Evolutionary conservation across 371 early-diverging fungal genomes (phyloP).

Genomic region (Mucor sp.): DNA sequence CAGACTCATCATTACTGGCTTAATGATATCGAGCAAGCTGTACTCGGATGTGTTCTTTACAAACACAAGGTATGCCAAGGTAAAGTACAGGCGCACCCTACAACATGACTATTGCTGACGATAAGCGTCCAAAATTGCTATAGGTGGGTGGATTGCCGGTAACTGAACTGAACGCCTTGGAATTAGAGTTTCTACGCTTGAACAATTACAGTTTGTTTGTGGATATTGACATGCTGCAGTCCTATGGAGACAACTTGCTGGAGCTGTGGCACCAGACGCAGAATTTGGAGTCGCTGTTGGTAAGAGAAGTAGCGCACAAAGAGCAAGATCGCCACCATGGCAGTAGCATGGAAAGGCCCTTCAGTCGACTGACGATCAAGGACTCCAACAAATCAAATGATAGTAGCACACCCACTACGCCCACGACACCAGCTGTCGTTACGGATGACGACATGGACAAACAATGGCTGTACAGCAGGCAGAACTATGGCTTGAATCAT

Average conservation of each 20-base stretch:
- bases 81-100: constrained; percentile 19
- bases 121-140: constrained; percentile 18
- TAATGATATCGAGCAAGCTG: constrained; percentile 85
- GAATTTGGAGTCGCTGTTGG: constrained; percentile 17
- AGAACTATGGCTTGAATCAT: neutral
- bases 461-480: constrained; percentile 2
- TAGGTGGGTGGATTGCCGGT: constrained; percentile 80
- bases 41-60: constrained; percentile 91
- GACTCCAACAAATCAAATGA: neutral
- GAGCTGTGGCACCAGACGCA: constrained; percentile 54
- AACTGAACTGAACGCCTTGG: constrained; percentile 79
- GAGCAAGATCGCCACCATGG: constrained; percentile 1
- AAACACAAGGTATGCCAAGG: constrained; percentile 87
- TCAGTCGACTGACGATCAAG: constrained; percentile 13
- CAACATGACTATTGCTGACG: neutral
- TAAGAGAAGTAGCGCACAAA: constrained; percentile 1
- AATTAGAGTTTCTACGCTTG: constrained; percentile 75
- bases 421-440: neutral
- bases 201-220: constrained; percentile 78
- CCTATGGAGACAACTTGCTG: constrained; percentile 74
- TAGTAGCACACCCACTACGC: neutral
- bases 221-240: constrained; percentile 75
- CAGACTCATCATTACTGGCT: constrained; percentile 82
- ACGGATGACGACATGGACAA: constrained; percentile 1
- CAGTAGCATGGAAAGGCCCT: constrained; percentile 5